Evolutionary conservation across 169 alveolate species (phyloP), one percentile per base, ranked within the genome.

Genomic region (Pseudocohnilembus persalinus): DNA sequence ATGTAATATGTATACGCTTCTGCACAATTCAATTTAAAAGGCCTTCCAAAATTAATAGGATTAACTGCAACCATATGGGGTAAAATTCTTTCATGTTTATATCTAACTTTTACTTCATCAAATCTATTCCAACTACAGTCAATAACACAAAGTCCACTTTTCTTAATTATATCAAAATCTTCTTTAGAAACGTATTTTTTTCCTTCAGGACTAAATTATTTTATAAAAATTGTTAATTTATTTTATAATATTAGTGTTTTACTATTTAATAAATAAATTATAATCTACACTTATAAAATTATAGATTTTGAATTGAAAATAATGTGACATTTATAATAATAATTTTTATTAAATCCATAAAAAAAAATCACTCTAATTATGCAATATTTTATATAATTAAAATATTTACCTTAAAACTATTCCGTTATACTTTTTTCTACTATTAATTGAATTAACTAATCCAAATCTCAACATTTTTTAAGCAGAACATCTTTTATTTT

Each of bases 111-210:
- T 15, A 94, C 83, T 77, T 90, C 92, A 76, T 88, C 91, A 83
- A 92, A 87, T 82, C 84, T 92, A 1, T 92, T 93, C 97, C 97
- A 94, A 77, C 96, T 92, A 64, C 97, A 94, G 88, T 94, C 97
- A 30, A 94, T 92, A 1, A 93, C 96, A 87, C 96, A 92, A 25
- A 92, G 81, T 29, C 97, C 97, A 76, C 82, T 77, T 30, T 83
- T 90, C 80, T 92, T 81, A 11, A 94, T 85, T 20, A 94, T 89
- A 24, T 89, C 95, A 30, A 81, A 83, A 84, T 94, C 97, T 79
- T 91, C 96, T 76, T 91, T 93, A 26, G 96, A 91, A 31, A 93
- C 85, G 73, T 89, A 81, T 83, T 91, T 91, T 64, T 85, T 88
- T 27, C 95, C 97, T 31, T 87, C 90, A 68, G 96, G 95, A 28